Base-by-base conservation (phyloP, 805 yeast genomes). In the Cyberlindnera maritima region DNA sequence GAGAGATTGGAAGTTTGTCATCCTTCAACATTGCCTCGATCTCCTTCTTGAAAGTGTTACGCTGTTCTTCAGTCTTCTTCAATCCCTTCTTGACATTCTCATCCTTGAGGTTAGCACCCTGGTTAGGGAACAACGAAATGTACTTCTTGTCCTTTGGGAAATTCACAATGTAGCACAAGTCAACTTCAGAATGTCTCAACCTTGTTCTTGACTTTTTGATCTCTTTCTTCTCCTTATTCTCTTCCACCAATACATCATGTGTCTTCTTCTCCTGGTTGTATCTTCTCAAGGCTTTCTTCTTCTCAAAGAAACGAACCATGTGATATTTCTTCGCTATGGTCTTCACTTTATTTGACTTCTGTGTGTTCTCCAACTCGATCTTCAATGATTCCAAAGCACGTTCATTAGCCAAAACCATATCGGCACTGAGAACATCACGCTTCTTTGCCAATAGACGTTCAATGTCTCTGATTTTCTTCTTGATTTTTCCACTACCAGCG, bases 291-390 rank as follows among this genome's bases (percentile, higher is more conserved):
- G 96, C 94, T 74, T 90, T 91, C 69, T 89, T 88, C 61, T 77
- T 80, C 65, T 91, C 98, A 52, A 94, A 88, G 62, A 94, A 94
- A 55, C 92, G 77, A 41, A 94, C 89, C 91, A 89, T 90, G 62
- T 89, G 97, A 64, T 94, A 94, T 67, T 84, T 87, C 55, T 81
- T 77, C 12, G 88, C 79, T 34, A 72, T 67, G 44, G 76, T 72
- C 52, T 74, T 76, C 15, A 78, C 76, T 54, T 70, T 73, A 39
- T 70, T 67, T 26, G 67, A 66, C 33, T 64, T 50, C 49, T 75
- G 72, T 15, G 79, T 76, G 35, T 71, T 71, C 39, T 70, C 70
- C 45, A 86, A 69, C 59, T 87, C 90, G 5, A 72, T 66, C 42
- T 76, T 72, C 50, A 85, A 66, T 2, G 88, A 88, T 40, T 77